Percentiles rank a stretch among this genome's conserved stretches.
Evolutionary conservation across 495 filamentous ascomycete species (phyloP).

Genomic region (Penicillium longicatenatum): DNA sequence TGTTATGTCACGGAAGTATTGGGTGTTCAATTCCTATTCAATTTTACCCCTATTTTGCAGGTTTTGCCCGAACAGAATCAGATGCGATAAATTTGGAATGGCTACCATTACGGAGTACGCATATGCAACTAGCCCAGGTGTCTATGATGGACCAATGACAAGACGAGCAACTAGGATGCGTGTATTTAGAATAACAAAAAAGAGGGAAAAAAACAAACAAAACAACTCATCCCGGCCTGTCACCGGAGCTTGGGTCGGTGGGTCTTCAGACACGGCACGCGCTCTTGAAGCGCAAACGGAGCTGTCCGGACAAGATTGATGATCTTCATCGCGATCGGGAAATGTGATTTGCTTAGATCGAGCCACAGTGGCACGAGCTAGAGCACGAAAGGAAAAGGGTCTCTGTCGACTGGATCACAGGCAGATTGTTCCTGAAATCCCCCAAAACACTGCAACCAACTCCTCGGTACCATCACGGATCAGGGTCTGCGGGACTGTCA

Average conservation of each 20-base stretch:
- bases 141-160: neutral
- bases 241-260: neutral
- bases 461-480: neutral
- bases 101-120: neutral
- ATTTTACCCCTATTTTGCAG: neutral
- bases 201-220: neutral
- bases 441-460: neutral
- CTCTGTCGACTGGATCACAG: neutral
- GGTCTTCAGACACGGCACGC: constrained; percentile 2
- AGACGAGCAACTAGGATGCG: neutral
- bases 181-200: neutral
- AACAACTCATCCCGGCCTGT: neutral
- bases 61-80: neutral
- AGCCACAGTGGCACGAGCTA: neutral
- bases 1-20: too few relatives aligned
- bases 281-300: neutral
- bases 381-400: constrained; percentile 3
- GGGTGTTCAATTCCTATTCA: neutral
- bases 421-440: neutral
- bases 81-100: neutral
- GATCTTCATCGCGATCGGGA: constrained; percentile 5
- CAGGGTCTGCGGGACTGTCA: neutral
- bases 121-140: neutral
- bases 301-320: constrained; percentile 2
- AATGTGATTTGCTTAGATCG: constrained; percentile 2